Percentiles rank a stretch among this genome's conserved stretches.
phyloP scores from a whole-genome alignment of 1,284 basidiomycete genomes.

The Boletus semigastroideus region DNA sequence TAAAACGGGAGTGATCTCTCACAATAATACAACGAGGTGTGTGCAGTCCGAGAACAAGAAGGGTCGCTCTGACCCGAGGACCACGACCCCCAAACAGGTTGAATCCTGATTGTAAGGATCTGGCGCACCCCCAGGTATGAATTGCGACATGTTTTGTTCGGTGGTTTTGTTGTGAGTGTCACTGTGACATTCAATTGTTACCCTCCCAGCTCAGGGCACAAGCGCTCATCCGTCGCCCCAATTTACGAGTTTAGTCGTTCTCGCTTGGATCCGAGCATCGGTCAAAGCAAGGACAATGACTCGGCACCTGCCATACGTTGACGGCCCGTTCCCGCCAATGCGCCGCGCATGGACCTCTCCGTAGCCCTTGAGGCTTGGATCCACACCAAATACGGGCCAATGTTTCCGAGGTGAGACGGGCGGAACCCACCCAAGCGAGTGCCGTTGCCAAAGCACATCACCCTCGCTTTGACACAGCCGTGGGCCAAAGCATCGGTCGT shows the following conservation, averaged over 20 bases:
- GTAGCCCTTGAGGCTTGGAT: conserved; percentile 1
- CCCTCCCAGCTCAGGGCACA: too few relatives aligned
- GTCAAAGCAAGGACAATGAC: conserved; percentile 18
- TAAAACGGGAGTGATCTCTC: too few relatives aligned
- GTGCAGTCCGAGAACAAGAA: too few relatives aligned
- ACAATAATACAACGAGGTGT: too few relatives aligned
- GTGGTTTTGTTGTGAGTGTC: neutral
- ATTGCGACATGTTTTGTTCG: neutral
- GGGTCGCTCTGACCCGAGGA: too few relatives aligned
- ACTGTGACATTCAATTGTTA: neutral
- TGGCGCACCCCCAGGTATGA: too few relatives aligned
- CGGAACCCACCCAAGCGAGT: conserved; percentile 13
- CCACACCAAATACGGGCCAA: conserved; percentile 4
- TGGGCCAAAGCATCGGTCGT: conserved; percentile 9
- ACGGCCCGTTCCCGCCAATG: neutral
- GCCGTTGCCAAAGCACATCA: conserved; percentile 12
- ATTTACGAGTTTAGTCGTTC: neutral
- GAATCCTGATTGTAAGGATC: too few relatives aligned
- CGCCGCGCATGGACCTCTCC: neutral
- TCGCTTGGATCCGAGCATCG: conserved; percentile 8
- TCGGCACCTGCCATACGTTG: conserved; percentile 12
- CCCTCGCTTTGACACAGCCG: conserved; percentile 18
- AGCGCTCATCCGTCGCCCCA: neutral
- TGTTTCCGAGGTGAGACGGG: conserved; percentile 10
- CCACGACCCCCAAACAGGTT: too few relatives aligned